Evolutionary conservation across 2,329 filamentous ascomycete species (phyloP).

Genomic region (Aspergillus pseudotamarii): DNA sequence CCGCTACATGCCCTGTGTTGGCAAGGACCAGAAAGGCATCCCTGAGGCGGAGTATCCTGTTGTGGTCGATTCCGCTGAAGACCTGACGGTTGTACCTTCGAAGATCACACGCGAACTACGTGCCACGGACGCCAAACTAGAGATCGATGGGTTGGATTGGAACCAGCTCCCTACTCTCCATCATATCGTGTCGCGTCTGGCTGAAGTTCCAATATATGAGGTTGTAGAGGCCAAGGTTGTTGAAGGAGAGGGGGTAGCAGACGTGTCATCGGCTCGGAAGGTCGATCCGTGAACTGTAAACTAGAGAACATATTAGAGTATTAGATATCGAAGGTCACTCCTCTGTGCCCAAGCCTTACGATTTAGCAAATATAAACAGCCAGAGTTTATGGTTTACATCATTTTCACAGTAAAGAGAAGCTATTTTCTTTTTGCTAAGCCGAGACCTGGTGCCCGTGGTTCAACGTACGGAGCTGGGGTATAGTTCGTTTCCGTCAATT

Average conservation of each 20-base stretch:
- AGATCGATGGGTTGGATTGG: conserved; percentile 56
- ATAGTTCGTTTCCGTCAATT: neutral
- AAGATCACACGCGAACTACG: conserved; percentile 25
- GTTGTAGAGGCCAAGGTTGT: conserved; percentile 60
- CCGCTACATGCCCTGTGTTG: conserved; percentile 61
- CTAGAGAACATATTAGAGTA: neutral
- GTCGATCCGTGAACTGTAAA: neutral
- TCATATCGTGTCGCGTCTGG: conserved; percentile 56
- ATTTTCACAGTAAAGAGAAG: too few species aligned
- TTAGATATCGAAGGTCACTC: too few species aligned
- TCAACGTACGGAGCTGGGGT: neutral
- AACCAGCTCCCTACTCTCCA: conserved; percentile 62
- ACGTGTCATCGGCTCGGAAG: conserved; percentile 27
- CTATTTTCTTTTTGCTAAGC: too few species aligned
- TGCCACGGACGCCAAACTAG: conserved; percentile 48
- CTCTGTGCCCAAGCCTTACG: rapidly evolving
- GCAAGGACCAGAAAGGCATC: conserved; percentile 49
- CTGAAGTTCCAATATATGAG: conserved; percentile 60
- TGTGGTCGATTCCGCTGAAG: conserved; percentile 37
- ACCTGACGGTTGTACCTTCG: conserved; percentile 34
- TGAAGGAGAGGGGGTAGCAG: conserved; percentile 55
- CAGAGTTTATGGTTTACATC: too few species aligned
- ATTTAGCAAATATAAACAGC: too few species aligned
- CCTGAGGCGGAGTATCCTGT: conserved; percentile 59
- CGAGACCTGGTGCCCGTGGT: too few species aligned